Conservation (phyloP, 441 rosid genomes). For the Francoa sonchifolia region DNA sequence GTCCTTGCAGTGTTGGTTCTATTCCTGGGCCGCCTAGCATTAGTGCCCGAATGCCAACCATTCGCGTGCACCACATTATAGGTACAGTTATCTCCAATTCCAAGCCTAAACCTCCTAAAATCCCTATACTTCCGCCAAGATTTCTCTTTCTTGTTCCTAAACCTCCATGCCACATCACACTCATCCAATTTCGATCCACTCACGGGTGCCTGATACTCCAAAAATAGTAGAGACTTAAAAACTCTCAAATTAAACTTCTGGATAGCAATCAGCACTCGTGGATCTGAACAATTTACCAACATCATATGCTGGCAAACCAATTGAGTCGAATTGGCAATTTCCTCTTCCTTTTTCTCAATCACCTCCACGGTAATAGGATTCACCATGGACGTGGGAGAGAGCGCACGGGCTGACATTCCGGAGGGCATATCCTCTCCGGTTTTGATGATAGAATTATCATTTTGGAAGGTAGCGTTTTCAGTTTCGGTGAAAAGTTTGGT, state of each 20-base stretch:
- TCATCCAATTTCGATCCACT: constrained; percentile 58
- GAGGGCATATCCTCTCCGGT: constrained; percentile 64
- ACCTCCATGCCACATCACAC: constrained; percentile 87
- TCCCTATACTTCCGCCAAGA: constrained; percentile 89
- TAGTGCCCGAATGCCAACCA: constrained; percentile 82
- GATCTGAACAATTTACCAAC: constrained; percentile 78
- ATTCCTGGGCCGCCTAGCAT: constrained; percentile 50
- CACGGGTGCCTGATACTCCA: constrained; percentile 68
- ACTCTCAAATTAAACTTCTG: constrained; percentile 63
- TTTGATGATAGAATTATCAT: constrained; percentile 47
- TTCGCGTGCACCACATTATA: constrained; percentile 43
- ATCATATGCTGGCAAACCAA: constrained; percentile 44
- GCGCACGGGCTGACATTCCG: constrained; percentile 12
- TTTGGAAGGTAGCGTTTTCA: constrained; percentile 74
- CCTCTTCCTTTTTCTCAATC: constrained; percentile 53
- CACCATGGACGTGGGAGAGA: constrained; percentile 21
- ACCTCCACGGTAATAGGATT: constrained; percentile 44
- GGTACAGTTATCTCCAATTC: constrained; percentile 47
- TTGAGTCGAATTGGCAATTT: constrained; percentile 28
- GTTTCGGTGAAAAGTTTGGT: constrained; percentile 56
- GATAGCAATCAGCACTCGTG: constrained; percentile 48
- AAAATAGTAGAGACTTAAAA: constrained; percentile 60
- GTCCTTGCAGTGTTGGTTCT: constrained; percentile 19
- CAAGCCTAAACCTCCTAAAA: constrained; percentile 77
- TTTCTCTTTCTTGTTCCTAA: constrained; percentile 83